phyloP scores from a whole-genome alignment of 495 filamentous ascomycete species.

The Penicillium samsonianum region DNA sequence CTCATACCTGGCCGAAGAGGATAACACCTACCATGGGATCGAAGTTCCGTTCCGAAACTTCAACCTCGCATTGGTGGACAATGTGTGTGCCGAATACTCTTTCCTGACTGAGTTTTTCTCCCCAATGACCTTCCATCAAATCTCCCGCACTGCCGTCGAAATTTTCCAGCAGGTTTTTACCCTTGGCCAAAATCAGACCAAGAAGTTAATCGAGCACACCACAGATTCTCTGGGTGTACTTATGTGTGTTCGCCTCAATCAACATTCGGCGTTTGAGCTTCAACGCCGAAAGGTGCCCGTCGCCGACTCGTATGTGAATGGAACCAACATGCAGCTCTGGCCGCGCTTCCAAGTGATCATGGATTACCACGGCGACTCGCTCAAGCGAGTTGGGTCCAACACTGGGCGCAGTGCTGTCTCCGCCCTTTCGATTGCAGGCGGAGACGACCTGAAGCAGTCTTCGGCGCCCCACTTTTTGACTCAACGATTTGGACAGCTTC shows the following conservation, averaged over 20 bases:
- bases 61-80: constrained; percentile 91
- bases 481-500: constrained; percentile 86
- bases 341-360: constrained; percentile 91
- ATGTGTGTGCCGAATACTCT: constrained; percentile 90
- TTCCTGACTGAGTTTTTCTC: constrained; percentile 91
- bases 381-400: constrained; percentile 60
- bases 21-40: constrained; percentile 78
- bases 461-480: constrained; percentile 90
- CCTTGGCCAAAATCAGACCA: constrained; percentile 75
- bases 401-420: constrained; percentile 54
- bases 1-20: constrained; percentile 86
- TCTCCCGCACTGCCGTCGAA: constrained; percentile 67
- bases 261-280: constrained; percentile 88
- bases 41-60: constrained; percentile 91
- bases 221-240: constrained; percentile 84
- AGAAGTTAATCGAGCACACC: constrained; percentile 70
- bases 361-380: constrained; percentile 86
- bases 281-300: constrained; percentile 88
- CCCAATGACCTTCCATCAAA: constrained; percentile 55
- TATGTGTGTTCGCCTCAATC: constrained; percentile 89
- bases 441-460: constrained; percentile 62
- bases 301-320: constrained; percentile 89
- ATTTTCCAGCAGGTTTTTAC: constrained; percentile 85
- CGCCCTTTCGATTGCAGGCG: constrained; percentile 58
- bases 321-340: constrained; percentile 93